These are phyloP conservation scores for Zygoascus meyerae DNA, from an alignment of 1,139 yeast species.

Conservation along the genomic window DNA sequence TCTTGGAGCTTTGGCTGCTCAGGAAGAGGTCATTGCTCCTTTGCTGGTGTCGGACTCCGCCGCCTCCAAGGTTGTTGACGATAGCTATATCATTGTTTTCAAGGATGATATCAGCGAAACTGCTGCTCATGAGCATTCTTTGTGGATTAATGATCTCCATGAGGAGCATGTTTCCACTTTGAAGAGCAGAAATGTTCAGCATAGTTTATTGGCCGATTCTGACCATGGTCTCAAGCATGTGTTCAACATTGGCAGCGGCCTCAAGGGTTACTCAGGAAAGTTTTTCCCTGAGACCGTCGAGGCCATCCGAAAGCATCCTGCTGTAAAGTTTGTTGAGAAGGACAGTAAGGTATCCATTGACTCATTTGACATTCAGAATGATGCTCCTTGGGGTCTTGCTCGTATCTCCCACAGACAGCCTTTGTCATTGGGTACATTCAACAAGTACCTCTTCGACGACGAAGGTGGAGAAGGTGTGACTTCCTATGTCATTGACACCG, in stretches of 20 bases:
- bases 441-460: slow-evolving; percentile 76
- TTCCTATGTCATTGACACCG: slow-evolving; percentile 89
- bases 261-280: slow-evolving; percentile 49
- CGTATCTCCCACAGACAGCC: slow-evolving; percentile 86
- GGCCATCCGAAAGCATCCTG: slow-evolving; percentile 64
- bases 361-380: slow-evolving; percentile 60
- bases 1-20: slow-evolving; percentile 17
- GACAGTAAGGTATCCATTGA: slow-evolving; percentile 62
- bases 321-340: slow-evolving; percentile 66
- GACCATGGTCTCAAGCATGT: slow-evolving; percentile 56
- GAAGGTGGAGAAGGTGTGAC: slow-evolving; percentile 92
- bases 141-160: slow-evolving; percentile 52
- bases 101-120: slow-evolving; percentile 53
- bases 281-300: slow-evolving; percentile 69
- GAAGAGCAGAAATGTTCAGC: slow-evolving; percentile 32
- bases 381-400: slow-evolving; percentile 96
- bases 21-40: slow-evolving; percentile 33
- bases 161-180: slow-evolving; percentile 30
- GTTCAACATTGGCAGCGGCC: slow-evolving; percentile 50
- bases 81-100: slow-evolving; percentile 74
- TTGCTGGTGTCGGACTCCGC: slow-evolving; percentile 37
- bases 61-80: slow-evolving; percentile 51
- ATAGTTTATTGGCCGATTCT: slow-evolving; percentile 41
- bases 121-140: slow-evolving; percentile 55
- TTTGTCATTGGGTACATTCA: slow-evolving; percentile 69